A percentile compares a stretch with the other conserved stretches of the same genome.
Evolutionary conservation across 495 filamentous ascomycete genomes (phyloP).

Genomic region (Neurospora tetraspora): DNA sequence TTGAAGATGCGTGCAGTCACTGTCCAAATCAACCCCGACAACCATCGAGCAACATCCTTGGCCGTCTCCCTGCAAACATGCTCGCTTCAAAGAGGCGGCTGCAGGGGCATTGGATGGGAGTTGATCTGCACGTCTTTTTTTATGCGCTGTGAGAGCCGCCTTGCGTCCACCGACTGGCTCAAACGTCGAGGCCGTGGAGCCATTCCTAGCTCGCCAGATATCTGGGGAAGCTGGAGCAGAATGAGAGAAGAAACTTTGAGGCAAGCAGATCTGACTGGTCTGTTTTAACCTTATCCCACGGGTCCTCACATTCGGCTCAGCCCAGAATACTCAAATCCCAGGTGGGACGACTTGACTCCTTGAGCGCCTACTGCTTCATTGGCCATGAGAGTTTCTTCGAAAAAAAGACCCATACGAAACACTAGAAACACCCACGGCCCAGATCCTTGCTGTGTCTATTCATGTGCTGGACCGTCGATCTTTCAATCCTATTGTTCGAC

Average conservation of each 20-base stretch:
- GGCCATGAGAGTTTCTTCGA: conserved; percentile 15
- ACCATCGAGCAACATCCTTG: not conserved
- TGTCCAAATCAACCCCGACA: conserved; percentile 8
- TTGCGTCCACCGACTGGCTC: not conserved
- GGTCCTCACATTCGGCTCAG: not conserved
- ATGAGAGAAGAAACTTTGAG: not conserved
- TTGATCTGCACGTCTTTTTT: not conserved
- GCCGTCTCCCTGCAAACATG: not conserved
- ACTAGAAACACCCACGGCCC: conserved; percentile 8
- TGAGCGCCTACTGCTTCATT: conserved; percentile 27
- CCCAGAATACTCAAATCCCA: not conserved
- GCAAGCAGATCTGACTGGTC: not conserved
- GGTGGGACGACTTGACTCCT: not conserved
- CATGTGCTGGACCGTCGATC: not conserved
- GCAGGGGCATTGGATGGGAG: not conserved
- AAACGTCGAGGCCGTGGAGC: not conserved
- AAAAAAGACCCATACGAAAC: conserved; percentile 26
- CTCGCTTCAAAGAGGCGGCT: not conserved
- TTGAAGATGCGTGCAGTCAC: conserved; percentile 15
- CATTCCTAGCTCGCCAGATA: not conserved
- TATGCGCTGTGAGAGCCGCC: not conserved
- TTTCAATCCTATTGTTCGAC: conserved; percentile 7
- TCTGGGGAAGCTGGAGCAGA: not conserved
- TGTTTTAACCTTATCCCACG: not conserved
- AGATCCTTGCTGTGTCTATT: conserved; percentile 13